Base-by-base conservation (phyloP, 2,329 filamentous ascomycete species). In the Alternaria consortialis region DNA sequence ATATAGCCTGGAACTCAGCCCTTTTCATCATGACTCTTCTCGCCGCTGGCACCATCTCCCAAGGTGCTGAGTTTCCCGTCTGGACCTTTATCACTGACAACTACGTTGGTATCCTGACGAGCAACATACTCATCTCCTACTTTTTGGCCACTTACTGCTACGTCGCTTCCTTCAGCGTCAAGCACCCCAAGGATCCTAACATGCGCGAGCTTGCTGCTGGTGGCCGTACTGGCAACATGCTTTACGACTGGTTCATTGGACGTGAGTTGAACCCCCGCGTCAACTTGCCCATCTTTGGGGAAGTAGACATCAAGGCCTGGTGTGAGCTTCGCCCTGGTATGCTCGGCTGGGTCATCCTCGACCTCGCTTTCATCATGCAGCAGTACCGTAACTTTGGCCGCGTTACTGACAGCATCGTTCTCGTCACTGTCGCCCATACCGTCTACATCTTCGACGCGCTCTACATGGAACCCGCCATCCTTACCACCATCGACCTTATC, bases 191-290 rank as follows among this genome's bases (percentile, higher is more conserved):
- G 43, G 92, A 96, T 76, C 83, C 85, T 12, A 85, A 90, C 48
- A 83, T 86, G 64, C 91, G 94, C 40, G 90, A 95, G 77, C 85
- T 98, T 7, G 94, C 94, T 0, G 87, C 88, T 1, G 93, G 94
- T 43, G 94, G 93, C 15, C 87, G 91, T 74, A 89, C 88, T 1
- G 94, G 93, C 59, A 97, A 97, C 79, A 82, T 93, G 65, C 80
- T 97, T 37, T 97, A 98, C 78, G 94, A 98, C 80, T 98, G 93
- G 88, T 98, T 93, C 81, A 97, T 98, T 67, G 94, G 94, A 20
- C 91, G 94, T 29, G 94, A 98, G 79, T 88, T 98, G 62, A 98
- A 98, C 80, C 94, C 94, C 3, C 92, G 94, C 50, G 80, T 96
- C 61, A 87, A 85, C 0, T 81, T 97, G 25, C 93, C 93, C 2